Evolutionary conservation across 805 yeast species (phyloP).

Genomic region (Yueomyces sinensis): DNA sequence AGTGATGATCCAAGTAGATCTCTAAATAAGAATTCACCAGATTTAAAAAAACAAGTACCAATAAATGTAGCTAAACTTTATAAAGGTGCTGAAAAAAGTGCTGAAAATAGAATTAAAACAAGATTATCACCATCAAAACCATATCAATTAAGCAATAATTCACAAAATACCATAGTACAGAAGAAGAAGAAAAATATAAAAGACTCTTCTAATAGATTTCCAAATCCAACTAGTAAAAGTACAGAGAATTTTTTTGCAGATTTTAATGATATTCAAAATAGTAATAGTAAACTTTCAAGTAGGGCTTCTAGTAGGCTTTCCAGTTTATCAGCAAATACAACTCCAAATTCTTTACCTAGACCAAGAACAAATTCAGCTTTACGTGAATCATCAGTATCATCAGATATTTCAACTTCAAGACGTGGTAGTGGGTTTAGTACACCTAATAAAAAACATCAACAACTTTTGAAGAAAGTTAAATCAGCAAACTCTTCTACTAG

Average conservation of each 20-base stretch:
- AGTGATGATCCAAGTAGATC: too few relatives aligned
- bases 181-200: constrained; percentile 10
- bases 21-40: too few relatives aligned
- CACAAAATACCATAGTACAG: too few relatives aligned
- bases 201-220: not conserved
- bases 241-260: not conserved
- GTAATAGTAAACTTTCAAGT: not conserved
- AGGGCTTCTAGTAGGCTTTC: not conserved
- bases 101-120: constrained; percentile 15
- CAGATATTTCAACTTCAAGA: not conserved
- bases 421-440: constrained; percentile 2
- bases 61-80: constrained; percentile 18
- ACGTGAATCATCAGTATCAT: not conserved
- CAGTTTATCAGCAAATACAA: not conserved
- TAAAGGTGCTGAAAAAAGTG: constrained; percentile 20
- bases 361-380: not conserved
- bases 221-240: not conserved
- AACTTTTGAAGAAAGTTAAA: too few relatives aligned
- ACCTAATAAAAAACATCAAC: too few relatives aligned
- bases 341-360: not conserved
- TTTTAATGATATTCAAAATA: not conserved
- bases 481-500: not conserved
- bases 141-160: constrained; percentile 12
- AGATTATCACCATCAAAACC: constrained; percentile 9
- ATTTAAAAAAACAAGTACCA: constrained; percentile 4